Base-by-base conservation (phyloP, 768 basidiomycete genomes). In the Trametes sanguinea region DNA sequence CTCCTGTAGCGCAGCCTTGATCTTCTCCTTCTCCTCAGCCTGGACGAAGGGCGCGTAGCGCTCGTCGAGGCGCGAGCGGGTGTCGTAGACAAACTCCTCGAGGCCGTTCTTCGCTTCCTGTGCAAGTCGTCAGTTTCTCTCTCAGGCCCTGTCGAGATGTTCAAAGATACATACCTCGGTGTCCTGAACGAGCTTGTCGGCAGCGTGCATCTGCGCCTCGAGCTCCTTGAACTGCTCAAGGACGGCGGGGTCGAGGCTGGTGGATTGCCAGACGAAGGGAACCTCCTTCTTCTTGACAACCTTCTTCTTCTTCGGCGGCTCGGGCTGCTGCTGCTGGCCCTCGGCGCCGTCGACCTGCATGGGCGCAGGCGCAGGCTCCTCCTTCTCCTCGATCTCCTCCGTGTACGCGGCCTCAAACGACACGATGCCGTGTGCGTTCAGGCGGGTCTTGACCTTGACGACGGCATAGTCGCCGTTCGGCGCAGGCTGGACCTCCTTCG, bases 81-180 rank as follows among this genome's bases (percentile, higher is more conserved):
- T 94, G 75, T 98, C 96, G 77, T 98, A 98, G 60, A 98, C 90
- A 79, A 96, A 98, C 78, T 98, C 97, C 78, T 99, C 96, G 13
- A 99, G 87, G 4, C 95, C 95, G 73, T 99, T 99, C 80, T 98
- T 99, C 76, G 92, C 88, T 76, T 98, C 92, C 94, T 96, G 57
- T 27, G 43, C n/a, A 47, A 22, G 32, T 29, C 9, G 53, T 65
- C 40, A 68, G 65, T 55, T 55, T 30, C 40, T n/a, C 46, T 37
- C 43, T 17, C 17, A 42, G 30, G 37, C 6, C 45, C 51, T 29
- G 33, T 32, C 7, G 14, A 47, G 6, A 37, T 11, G 35, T 37
- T 16, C 8, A 11, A 51, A 10, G 52, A 53, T 62, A 77, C 84
- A 39, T 65, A 93, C 94, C 86, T 98, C 96, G 60, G 97, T 99